Conservation (phyloP, 352 stramenopile species). For the Thalassiosira hispida region DNA sequence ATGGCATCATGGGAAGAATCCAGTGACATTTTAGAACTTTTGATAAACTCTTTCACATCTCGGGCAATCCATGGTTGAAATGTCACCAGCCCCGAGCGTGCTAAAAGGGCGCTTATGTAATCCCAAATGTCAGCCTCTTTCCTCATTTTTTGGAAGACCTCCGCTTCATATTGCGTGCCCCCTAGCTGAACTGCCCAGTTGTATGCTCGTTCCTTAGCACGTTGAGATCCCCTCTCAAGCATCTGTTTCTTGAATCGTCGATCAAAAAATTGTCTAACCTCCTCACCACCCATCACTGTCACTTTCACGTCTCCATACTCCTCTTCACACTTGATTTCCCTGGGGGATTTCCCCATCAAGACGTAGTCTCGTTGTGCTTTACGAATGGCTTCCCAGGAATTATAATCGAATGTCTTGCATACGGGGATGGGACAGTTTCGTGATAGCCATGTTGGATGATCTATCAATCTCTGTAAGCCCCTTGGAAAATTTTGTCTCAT, state of each 20-base stretch:
- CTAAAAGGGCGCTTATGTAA: conserved; percentile 23
- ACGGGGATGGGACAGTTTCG: conserved; percentile 26
- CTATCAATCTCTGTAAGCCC: conserved; percentile 24
- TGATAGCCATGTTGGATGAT: conserved; percentile 40
- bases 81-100: conserved; percentile 16
- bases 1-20: conserved; percentile 41
- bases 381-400: conserved; percentile 15
- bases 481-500: conserved; percentile 15
- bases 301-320: conserved; percentile 2
- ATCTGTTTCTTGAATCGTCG: conserved; percentile 17
- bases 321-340: conserved; percentile 13
- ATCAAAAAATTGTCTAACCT: conserved; percentile 17
- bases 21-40: conserved; percentile 15
- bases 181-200: conserved; percentile 11
- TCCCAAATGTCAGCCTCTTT: conserved; percentile 34
- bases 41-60: conserved; percentile 45
- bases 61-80: conserved; percentile 50
- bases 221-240: neutral
- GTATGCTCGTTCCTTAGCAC: conserved; percentile 9
- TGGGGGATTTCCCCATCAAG: neutral
- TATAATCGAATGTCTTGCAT: conserved; percentile 28
- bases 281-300: conserved; percentile 16
- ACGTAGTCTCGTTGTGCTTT: conserved; percentile 2
- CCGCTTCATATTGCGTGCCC: conserved; percentile 6
- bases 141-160: conserved; percentile 5